Evolutionary conservation across 2,329 filamentous ascomycete species (phyloP), one percentile per base, ranked within the genome.

Genomic region (Fusarium sp.): DNA sequence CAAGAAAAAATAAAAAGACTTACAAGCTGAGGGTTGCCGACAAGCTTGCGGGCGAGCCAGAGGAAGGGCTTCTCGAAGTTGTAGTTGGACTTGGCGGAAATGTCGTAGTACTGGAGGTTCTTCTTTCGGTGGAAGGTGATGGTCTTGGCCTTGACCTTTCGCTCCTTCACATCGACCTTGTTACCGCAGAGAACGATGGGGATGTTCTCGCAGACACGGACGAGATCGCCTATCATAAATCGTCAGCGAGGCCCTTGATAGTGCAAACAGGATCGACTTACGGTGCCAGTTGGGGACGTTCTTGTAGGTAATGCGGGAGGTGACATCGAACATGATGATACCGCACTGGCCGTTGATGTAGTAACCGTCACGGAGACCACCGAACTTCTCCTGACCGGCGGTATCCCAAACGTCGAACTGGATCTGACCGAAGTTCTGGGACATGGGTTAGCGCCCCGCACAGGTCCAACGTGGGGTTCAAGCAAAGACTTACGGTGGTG

Each of bases 121-220:
- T 99, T 99, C 94, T 99, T 99, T 88, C 97, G 95, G 92, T 99
- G 97, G 94, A 99, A 99, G 79, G 97, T 99, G 88, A 99, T 99
- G 84, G 96, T 97, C 94, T 99, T 99, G 84, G 97, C 97, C 93
- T 99, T 99, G 85, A 99, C 97, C 90, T 99, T 99, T 87, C 97
- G 95, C 92, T 99, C 97, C 94, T 99, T 99, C 77, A 99, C 97
- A 83, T 99, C 96, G 85, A 99, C 96, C 92, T 99, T 99, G 94
- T 99, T 99, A 83, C 96, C 96, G 86, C 92, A 95, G 77, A 99
- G 94, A 81, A 98, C 97, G 82, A 99, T 98, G 80, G 96, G 96
- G 82, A 99, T 97, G 90, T 97, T 97, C 91, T 99, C 96, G 89
- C 96, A 98, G 83, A 99, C 96, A 87, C 96, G 97, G 87, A 98